These are phyloP conservation scores for Coemansia sp. DNA, from an alignment of 192 early-diverging fungal genomes.

Conservation along the genomic window DNA sequence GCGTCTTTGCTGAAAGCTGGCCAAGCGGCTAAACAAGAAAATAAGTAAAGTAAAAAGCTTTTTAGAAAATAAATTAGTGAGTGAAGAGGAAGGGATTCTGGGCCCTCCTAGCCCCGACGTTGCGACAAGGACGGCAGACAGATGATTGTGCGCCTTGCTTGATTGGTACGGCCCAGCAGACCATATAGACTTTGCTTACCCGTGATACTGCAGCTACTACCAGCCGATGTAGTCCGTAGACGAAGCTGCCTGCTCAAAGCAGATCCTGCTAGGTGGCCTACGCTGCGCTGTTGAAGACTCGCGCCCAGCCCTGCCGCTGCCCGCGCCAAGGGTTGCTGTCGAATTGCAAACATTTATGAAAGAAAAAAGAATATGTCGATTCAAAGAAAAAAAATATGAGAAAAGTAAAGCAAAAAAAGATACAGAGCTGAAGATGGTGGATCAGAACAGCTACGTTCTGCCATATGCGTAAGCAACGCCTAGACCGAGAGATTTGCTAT, in stretches of 20 bases:
- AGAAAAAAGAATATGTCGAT: neutral
- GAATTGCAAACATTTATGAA: neutral
- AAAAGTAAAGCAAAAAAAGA: neutral
- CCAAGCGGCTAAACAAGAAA: neutral
- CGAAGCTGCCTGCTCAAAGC: neutral
- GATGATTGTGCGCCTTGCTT: neutral
- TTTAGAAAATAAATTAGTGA: neutral
- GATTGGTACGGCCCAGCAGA: neutral
- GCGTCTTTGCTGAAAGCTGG: constrained; percentile 6
- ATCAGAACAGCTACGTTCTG: neutral
- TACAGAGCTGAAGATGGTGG: neutral
- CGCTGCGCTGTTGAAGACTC: neutral
- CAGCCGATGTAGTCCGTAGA: neutral
- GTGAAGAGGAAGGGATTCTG: neutral
- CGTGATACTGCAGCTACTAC: constrained; percentile 4
- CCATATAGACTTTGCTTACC: neutral
- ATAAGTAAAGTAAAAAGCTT: neutral
- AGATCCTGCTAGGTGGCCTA: neutral
- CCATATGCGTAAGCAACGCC: neutral
- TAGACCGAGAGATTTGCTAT: neutral
- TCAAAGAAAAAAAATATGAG: neutral
- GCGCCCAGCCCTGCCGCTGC: neutral
- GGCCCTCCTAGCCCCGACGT: neutral
- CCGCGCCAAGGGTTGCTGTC: neutral
- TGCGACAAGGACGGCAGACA: neutral